Conservation (phyloP, 495 filamentous ascomycete genomes). For the Lasiosphaeriaceae sp. region DNA sequence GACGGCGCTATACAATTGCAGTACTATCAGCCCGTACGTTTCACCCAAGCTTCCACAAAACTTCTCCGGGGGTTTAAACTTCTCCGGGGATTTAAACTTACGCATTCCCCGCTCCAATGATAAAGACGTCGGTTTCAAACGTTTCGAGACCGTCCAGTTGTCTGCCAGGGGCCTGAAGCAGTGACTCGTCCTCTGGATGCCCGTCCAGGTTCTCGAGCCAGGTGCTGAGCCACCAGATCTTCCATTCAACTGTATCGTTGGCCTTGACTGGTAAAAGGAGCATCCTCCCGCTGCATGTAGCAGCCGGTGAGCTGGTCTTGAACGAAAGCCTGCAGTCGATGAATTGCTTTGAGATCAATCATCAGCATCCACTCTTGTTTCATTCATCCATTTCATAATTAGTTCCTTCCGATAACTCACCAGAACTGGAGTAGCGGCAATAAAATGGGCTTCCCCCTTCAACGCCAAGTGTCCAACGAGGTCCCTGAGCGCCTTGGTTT, state of each 20-base stretch:
- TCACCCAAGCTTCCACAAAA: no score
- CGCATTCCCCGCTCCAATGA: constrained; percentile 33
- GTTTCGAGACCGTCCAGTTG: constrained; percentile 13
- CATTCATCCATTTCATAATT: no score
- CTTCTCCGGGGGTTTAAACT: no score
- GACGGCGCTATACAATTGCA: constrained; percentile 20
- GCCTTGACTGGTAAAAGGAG: constrained; percentile 22
- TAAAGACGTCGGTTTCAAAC: constrained; percentile 30
- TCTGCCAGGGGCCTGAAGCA: constrained; percentile 19
- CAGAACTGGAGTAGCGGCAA: constrained; percentile 9
- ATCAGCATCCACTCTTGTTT: no score
- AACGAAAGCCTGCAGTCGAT: constrained; percentile 25
- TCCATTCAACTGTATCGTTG: constrained; percentile 20
- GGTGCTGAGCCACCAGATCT: constrained; percentile 32
- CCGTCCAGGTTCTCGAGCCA: constrained; percentile 25
- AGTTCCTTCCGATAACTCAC: constrained; percentile 19
- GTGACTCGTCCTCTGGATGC: constrained; percentile 24
- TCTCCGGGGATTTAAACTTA: constrained; percentile 15
- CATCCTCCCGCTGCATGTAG: constrained; percentile 22
- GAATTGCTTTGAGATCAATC: constrained; percentile 14
- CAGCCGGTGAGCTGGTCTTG: constrained; percentile 21
- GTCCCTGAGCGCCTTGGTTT: constrained; percentile 14
- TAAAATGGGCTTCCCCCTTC: constrained; percentile 8
- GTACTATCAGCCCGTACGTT: no score
- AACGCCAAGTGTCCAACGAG: constrained; percentile 9